Evolutionary conservation across 495 filamentous ascomycete species (phyloP).

Genomic region (Aspergillus saccharolyticus): DNA sequence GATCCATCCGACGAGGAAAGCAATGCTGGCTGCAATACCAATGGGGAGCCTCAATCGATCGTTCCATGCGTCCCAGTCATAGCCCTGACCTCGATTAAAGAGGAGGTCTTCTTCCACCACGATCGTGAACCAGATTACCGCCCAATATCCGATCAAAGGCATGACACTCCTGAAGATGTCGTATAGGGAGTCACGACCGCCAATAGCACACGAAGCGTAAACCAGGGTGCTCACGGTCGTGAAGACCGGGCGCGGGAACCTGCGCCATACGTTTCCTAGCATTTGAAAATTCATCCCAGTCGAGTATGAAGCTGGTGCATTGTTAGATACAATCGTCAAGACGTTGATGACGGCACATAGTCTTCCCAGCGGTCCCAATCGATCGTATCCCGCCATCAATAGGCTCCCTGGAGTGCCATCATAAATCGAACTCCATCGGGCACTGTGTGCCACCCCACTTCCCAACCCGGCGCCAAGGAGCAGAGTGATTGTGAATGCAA

Average conservation of each 20-base stretch:
- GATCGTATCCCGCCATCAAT: conserved; percentile 57
- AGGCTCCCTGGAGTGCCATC: conserved; percentile 58
- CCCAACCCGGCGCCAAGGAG: conserved; percentile 70
- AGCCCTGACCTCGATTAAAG: conserved; percentile 32
- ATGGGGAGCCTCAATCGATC: conserved; percentile 34
- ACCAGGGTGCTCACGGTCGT: conserved; percentile 36
- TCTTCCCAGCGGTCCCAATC: conserved; percentile 61
- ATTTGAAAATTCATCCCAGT: conserved; percentile 73
- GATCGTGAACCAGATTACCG: conserved; percentile 42
- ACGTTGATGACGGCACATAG: conserved; percentile 66
- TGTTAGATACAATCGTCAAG: conserved; percentile 64
- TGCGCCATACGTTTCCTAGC: conserved; percentile 54
- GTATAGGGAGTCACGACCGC: conserved; percentile 44
- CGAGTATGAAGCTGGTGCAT: conserved; percentile 64
- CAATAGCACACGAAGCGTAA: conserved; percentile 44
- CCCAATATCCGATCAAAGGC: conserved; percentile 49
- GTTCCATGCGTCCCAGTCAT: conserved; percentile 48
- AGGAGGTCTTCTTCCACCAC: conserved; percentile 41
- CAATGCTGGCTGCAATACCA: conserved; percentile 41
- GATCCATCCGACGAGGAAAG: conserved; percentile 46
- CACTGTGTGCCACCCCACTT: conserved; percentile 49
- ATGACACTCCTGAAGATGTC: conserved; percentile 46
- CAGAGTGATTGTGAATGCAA: conserved; percentile 53
- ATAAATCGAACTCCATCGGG: conserved; percentile 51
- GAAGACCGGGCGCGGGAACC: conserved; percentile 68